Conservation (phyloP, 2,329 filamentous ascomycete species). For the Aureobasidium sp. region DNA sequence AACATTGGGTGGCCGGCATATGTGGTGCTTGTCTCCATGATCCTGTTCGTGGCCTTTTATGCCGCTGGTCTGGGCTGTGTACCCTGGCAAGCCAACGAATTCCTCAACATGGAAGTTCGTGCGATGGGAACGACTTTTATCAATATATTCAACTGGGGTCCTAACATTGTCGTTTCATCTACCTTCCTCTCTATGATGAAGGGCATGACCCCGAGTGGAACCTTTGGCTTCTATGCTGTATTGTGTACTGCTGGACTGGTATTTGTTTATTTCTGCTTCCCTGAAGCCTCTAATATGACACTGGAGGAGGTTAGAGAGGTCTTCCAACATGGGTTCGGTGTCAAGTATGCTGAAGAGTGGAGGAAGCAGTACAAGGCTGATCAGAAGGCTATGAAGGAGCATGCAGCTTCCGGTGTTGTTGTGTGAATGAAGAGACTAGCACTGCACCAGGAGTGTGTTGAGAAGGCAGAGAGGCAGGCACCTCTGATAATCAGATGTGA, state of each 20-base stretch:
- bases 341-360: constrained; percentile 18
- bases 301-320: constrained; percentile 45
- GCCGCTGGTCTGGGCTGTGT: constrained; percentile 39
- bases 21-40: constrained; percentile 37
- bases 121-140: constrained; percentile 42
- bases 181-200: constrained; percentile 32
- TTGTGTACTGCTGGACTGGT: constrained; percentile 39
- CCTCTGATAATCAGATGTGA: too few relatives aligned
- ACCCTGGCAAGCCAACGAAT: constrained; percentile 40
- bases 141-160: constrained; percentile 35
- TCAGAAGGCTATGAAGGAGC: constrained; percentile 12
- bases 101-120: constrained; percentile 41
- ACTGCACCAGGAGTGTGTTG: too few relatives aligned
- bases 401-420: background rate
- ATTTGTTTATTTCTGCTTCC: constrained; percentile 43
- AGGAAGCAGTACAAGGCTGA: constrained; percentile 16
- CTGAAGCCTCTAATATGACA: constrained; percentile 48
- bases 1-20: constrained; percentile 28
- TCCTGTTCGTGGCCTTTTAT: constrained; percentile 38
- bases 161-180: constrained; percentile 42
- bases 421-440: too few relatives aligned
- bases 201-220: constrained; percentile 32
- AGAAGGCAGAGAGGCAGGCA: too few relatives aligned
- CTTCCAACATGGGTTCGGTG: constrained; percentile 41
- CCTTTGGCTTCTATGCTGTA: constrained; percentile 43